A percentile compares a stretch with the other conserved stretches of the same genome.
Evolutionary conservation across 2,329 filamentous ascomycete species (phyloP).

Genomic region (Aspergillus thermomutatus): DNA sequence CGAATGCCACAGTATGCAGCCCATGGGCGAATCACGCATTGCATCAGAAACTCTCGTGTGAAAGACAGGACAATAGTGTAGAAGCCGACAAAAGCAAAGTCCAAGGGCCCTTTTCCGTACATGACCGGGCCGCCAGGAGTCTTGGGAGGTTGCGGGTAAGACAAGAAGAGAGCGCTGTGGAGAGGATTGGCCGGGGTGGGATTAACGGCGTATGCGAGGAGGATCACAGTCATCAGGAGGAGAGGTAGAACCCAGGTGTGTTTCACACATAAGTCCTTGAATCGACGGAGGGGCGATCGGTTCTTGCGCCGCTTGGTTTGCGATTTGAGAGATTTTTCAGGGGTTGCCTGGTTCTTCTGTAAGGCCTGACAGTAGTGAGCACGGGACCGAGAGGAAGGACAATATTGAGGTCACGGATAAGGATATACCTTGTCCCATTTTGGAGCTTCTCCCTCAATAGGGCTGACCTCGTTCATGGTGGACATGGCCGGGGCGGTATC

Average conservation of each 20-base stretch:
- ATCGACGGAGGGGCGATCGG: slow-evolving; percentile 42
- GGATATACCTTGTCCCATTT: slow-evolving; percentile 29
- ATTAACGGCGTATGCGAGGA: slow-evolving; percentile 68
- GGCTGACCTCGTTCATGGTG: slow-evolving; percentile 40
- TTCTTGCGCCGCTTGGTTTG: slow-evolving; percentile 44
- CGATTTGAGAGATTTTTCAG: slow-evolving; percentile 31
- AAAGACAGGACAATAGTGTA: slow-evolving; percentile 89
- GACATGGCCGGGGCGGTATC: slow-evolving; percentile 47
- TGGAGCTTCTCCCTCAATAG: slow-evolving; percentile 27
- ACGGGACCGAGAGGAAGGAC: neutral
- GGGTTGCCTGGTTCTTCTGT: slow-evolving; percentile 11
- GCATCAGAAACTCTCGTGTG: slow-evolving; percentile 94
- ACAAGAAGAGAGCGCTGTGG: slow-evolving; percentile 81
- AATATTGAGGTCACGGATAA: neutral
- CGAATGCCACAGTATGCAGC: slow-evolving; percentile 67
- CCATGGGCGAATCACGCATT: slow-evolving; percentile 75
- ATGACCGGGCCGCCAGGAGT: slow-evolving; percentile 53
- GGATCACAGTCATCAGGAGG: slow-evolving; percentile 60
- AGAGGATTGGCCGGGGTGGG: slow-evolving; percentile 76
- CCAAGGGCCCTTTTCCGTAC: slow-evolving; percentile 85
- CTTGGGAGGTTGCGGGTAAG: slow-evolving; percentile 68
- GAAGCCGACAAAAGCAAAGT: slow-evolving; percentile 83
- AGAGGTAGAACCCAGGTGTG: slow-evolving; percentile 68
- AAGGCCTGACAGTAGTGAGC: slow-evolving; percentile 17
- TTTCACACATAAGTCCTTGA: slow-evolving; percentile 40